A percentile compares a stretch with the other conserved stretches of the same genome.
Evolutionary conservation across 1,139 yeast species (phyloP).

Genomic region (Candida pseudoviswanathii): DNA sequence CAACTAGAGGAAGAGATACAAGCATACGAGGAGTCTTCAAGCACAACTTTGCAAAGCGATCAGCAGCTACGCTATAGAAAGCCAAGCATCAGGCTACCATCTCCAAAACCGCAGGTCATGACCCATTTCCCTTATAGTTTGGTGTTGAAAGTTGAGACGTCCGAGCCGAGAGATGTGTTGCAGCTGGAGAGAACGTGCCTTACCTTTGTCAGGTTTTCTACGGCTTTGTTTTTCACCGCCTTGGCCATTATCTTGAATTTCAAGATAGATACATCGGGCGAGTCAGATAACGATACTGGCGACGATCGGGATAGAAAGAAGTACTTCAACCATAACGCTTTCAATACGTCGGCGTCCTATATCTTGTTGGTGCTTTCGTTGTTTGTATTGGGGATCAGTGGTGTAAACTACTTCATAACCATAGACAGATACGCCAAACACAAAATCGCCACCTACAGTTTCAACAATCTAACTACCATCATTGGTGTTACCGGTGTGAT

Average conservation of each 20-base stretch:
- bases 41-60: not conserved
- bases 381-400: slow-evolving; percentile 41
- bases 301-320: slow-evolving; percentile 12
- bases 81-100: not conserved
- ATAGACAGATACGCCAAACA: slow-evolving; percentile 47
- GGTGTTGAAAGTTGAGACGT: slow-evolving; percentile 44
- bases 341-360: slow-evolving; percentile 38
- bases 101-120: slow-evolving; percentile 2
- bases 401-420: slow-evolving; percentile 48
- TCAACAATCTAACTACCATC: slow-evolving; percentile 40
- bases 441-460: slow-evolving; percentile 43
- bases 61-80: slow-evolving; percentile 3
- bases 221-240: slow-evolving; percentile 52
- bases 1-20: slow-evolving; percentile 7
- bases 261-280: slow-evolving; percentile 38
- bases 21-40: slow-evolving; percentile 6
- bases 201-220: slow-evolving; percentile 53
- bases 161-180: slow-evolving; percentile 63
- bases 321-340: slow-evolving; percentile 19
- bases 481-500: slow-evolving; percentile 37
- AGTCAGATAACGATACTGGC: not conserved
- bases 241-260: slow-evolving; percentile 55
- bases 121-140: slow-evolving; percentile 23
- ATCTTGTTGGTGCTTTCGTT: slow-evolving; percentile 44
- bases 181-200: slow-evolving; percentile 63